phyloP scores from a whole-genome alignment of 148 eudicot genomes.

The Salicornia ramosissima region DNA sequence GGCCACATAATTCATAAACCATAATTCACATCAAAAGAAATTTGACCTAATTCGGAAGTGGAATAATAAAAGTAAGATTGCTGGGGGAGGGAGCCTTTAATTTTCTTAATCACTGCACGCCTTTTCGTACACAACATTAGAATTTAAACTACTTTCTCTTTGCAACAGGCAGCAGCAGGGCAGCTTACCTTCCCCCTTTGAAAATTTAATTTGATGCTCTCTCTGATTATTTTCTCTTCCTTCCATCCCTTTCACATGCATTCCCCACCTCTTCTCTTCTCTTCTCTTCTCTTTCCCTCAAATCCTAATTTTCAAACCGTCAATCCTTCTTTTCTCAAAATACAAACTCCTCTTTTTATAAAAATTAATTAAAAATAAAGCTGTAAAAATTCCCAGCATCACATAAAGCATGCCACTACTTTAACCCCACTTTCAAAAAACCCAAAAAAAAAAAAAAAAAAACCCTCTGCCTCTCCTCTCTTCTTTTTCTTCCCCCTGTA shows the following conservation, averaged over 20 bases:
- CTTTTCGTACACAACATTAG: constrained; percentile 6
- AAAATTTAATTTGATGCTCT: too few relatives aligned
- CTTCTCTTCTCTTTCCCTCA: not conserved
- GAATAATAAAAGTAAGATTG: too few relatives aligned
- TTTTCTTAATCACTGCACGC: too few relatives aligned
- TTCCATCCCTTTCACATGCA: too few relatives aligned
- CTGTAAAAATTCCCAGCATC: not conserved
- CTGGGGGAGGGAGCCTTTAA: too few relatives aligned
- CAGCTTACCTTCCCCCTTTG: not conserved
- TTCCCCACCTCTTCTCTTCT: not conserved
- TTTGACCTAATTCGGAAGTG: too few relatives aligned
- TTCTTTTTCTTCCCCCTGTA: not conserved
- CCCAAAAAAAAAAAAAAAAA: too few relatives aligned
- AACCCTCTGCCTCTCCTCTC: too few relatives aligned
- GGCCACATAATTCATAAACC: too few relatives aligned
- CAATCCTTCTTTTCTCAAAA: too few relatives aligned
- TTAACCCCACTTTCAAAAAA: not conserved
- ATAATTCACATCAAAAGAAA: too few relatives aligned
- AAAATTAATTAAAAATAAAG: not conserved
- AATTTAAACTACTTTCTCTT: not conserved
- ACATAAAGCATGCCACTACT: constrained; percentile 25
- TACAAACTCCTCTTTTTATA: not conserved
- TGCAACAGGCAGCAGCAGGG: not conserved
- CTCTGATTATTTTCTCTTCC: too few relatives aligned
- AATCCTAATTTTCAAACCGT: not conserved